Evolutionary conservation across 768 basidiomycete genomes (phyloP), one percentile per base, ranked within the genome.

Genomic region (Lactifluus subvellereus): DNA sequence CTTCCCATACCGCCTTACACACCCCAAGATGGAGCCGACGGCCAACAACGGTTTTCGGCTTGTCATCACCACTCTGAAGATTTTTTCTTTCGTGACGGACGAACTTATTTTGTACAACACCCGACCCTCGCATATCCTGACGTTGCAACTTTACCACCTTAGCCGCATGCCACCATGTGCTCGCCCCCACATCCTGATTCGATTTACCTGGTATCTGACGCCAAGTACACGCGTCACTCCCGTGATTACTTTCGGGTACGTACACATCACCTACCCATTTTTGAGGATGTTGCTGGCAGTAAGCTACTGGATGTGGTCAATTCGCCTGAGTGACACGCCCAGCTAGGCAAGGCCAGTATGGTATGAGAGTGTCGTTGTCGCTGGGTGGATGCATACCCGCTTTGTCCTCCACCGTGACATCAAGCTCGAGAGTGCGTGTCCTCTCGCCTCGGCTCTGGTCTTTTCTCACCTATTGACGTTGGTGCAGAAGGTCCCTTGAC

Each of bases 391-490:
- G 27, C 27, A 27, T 27, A 2, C 27, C 27, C 27, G 27, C 27
- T 27, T 27, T 27, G 79, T 94, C 45, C 92, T 96, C 2, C 94
- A 96, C 73, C 81, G 94, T 4, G 94, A 95, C 74, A 85, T 96
- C 75, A 96, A 96, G 75, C 84, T 88, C n/a, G 86, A 88, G 73
- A 87, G 85, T 86, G 62, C 52, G 83, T 76, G 30, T 16, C 37
- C 42, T 56, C 52, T 27, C 27, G 27, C 47, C 43, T 13, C 8
- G 37, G 16, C 32, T 13, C 13, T 6, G 6, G 3, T 9, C 7
- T 38, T 54, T 13, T 16, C 45, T n/a, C 18, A 20, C 20, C 43
- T 16, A 37, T 18, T 43, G 42, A 47, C 47, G 20, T 52, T 59
- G 27, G 27, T 27, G 3, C 27, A 27, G 27, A 27, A 27, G 27